Evolutionary conservation across 805 yeast species (phyloP), one percentile per base, ranked within the genome.

Genomic region (Candida vartiovaarae): DNA sequence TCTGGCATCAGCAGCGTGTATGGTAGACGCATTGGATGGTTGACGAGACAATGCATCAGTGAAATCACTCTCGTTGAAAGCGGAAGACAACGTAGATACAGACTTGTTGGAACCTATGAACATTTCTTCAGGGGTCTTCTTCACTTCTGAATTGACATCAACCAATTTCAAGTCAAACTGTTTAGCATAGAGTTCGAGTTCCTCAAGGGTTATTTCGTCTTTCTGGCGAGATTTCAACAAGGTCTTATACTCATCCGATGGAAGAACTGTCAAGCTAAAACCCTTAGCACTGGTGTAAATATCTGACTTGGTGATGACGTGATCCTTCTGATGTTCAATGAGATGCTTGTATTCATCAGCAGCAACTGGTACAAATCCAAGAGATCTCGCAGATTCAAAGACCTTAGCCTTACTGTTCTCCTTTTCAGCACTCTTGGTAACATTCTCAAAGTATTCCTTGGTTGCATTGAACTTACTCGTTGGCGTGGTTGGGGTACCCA

Each of bases 181-280:
- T 15, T 54, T 52, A 3, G 75, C 75, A 37, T 57, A 54, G 20
- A 54, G 51, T 36, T 60, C 56, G 20, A 71, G 41, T 11, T 60
- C 63, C 2, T 59, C 66, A 38, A 59, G 58, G 8, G 61, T 50
- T 24, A 59, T 27, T 5, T 52, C 52, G n/a, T 55, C 55, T 20
- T 45, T 47, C 38, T 47, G 49, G 38, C 55, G 59, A 15, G 53
- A 60, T 35, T 58, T 61, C 40, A 70, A 46, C 24, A 72, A 51
- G 2, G 54, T 42, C 38, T 58, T 61, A 49, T 70, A 74, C 43
- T 74, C 78, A 0, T 70, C 75, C 5, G 59, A 49, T 2, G 78
- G 67, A 36, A 75, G 48, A 1, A 75, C 70, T 3, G 70, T 63
- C 40, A 75, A 54, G 7, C 70, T 68, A 50, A 70, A 69, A 11